Evolutionary conservation across 1,139 yeast species (phyloP).

Genomic region (Taphrina sp.): DNA sequence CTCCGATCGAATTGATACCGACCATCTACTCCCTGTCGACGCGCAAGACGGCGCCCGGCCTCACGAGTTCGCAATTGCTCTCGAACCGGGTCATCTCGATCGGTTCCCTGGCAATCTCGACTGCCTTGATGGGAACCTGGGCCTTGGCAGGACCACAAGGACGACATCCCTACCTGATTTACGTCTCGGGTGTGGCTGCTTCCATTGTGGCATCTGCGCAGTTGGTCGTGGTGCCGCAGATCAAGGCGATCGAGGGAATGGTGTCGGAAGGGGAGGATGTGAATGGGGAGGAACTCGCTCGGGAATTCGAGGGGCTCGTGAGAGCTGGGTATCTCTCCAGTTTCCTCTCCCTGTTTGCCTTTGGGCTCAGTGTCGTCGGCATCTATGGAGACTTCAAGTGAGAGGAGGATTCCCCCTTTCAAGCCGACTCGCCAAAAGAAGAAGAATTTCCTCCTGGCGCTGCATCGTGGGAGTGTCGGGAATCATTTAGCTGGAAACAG

Average conservation of each 20-base stretch:
- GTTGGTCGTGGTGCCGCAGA: background rate
- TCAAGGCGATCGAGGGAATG: background rate
- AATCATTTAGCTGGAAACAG: no score
- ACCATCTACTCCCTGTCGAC: background rate
- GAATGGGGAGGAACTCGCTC: slow-evolving; percentile 17
- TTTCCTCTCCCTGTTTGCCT: slow-evolving; percentile 1
- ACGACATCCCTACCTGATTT: slow-evolving; percentile 21
- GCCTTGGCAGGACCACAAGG: background rate
- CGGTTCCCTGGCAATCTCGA: background rate
- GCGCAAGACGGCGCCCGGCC: background rate
- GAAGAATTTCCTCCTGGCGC: background rate
- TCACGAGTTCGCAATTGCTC: background rate
- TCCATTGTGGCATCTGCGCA: background rate
- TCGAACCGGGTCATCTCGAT: background rate
- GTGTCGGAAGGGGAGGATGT: background rate
- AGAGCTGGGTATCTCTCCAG: slow-evolving; percentile 1
- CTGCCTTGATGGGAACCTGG: background rate
- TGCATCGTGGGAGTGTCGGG: background rate
- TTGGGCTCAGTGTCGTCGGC: slow-evolving; percentile 20
- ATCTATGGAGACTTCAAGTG: slow-evolving; percentile 21
- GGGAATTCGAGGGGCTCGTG: background rate
- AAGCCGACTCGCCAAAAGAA: background rate
- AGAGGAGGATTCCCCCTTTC: no score
- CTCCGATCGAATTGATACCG: slow-evolving; percentile 2
- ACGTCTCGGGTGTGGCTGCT: background rate